phyloP scores from a whole-genome alignment of 2,329 filamentous ascomycete species.

The Calonectria pteridis region DNA sequence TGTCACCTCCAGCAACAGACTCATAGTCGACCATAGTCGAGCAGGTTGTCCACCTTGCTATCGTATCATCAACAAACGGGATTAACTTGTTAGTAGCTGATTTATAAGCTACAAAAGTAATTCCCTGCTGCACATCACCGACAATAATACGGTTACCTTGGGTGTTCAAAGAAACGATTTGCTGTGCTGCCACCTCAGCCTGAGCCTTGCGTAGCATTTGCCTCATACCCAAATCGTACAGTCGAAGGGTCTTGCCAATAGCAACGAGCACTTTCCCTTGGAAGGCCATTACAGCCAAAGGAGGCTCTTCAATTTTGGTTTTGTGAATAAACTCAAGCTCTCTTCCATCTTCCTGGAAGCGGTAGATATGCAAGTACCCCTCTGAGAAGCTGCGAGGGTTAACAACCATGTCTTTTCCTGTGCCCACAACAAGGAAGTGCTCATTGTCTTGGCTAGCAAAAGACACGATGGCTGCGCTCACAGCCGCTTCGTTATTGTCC shows the following conservation, averaged over 20 bases:
- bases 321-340: constrained; percentile 96
- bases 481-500: constrained; percentile 90
- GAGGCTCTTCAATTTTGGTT: constrained; percentile 90
- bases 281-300: constrained; percentile 91
- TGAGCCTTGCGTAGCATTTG: constrained; percentile 94
- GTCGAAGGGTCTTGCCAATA: constrained; percentile 82
- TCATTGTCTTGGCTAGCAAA: constrained; percentile 93
- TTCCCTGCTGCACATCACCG: constrained; percentile 91
- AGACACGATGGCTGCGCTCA: constrained; percentile 85
- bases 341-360: constrained; percentile 87
- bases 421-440: constrained; percentile 92
- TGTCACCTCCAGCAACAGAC: constrained; percentile 93
- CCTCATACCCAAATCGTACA: constrained; percentile 94
- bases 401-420: constrained; percentile 88
- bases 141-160: constrained; percentile 93
- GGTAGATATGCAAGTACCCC: constrained; percentile 93
- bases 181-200: constrained; percentile 79
- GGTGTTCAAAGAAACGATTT: constrained; percentile 90
- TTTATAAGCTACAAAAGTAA: constrained; percentile 95
- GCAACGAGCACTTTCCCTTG: constrained; percentile 92
- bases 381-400: constrained; percentile 80
- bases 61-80: constrained; percentile 90
- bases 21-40: constrained; percentile 98
- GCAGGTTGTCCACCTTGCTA: constrained; percentile 91
- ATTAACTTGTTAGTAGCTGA: constrained; percentile 91